Evolutionary conservation across 495 filamentous ascomycete genomes (phyloP).

Genomic region (Penicillium maclennaniae): DNA sequence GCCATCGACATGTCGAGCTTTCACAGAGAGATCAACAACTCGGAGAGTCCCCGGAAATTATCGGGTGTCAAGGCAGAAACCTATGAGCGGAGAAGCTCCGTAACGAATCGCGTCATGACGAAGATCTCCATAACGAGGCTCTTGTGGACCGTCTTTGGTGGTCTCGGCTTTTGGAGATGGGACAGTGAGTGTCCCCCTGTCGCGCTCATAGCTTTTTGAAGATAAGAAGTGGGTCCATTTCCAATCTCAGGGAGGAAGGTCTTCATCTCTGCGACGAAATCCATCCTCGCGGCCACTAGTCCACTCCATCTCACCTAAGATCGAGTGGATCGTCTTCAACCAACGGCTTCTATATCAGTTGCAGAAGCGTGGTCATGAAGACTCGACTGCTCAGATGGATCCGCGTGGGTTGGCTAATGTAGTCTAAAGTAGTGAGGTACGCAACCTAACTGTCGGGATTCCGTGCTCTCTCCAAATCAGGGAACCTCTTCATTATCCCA

Average conservation of each 20-base stretch:
- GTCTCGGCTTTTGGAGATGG: conserved; percentile 2
- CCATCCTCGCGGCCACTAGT: background rate
- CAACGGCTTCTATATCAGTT: background rate
- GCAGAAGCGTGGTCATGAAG: background rate
- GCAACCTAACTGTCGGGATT: background rate
- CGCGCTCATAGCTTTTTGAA: background rate
- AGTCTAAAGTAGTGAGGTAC: background rate
- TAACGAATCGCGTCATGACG: conserved; percentile 1
- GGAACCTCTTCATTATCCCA: background rate
- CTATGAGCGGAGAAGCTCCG: background rate
- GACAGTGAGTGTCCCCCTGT: conserved; percentile 3
- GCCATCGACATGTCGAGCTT: background rate
- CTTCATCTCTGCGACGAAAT: background rate
- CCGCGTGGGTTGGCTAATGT: background rate
- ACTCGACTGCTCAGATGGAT: background rate
- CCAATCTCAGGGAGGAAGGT: background rate
- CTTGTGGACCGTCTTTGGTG: background rate
- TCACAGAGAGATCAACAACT: background rate
- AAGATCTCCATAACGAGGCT: conserved; percentile 15
- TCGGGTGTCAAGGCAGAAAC: background rate
- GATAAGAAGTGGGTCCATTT: background rate
- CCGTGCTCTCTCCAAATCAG: background rate
- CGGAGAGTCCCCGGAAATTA: background rate
- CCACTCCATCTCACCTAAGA: conserved; percentile 4
- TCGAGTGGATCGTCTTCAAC: background rate